These are phyloP conservation scores for Coemansia umbellata DNA, from an alignment of 192 early-diverging fungal genomes.

Conservation along the genomic window DNA sequence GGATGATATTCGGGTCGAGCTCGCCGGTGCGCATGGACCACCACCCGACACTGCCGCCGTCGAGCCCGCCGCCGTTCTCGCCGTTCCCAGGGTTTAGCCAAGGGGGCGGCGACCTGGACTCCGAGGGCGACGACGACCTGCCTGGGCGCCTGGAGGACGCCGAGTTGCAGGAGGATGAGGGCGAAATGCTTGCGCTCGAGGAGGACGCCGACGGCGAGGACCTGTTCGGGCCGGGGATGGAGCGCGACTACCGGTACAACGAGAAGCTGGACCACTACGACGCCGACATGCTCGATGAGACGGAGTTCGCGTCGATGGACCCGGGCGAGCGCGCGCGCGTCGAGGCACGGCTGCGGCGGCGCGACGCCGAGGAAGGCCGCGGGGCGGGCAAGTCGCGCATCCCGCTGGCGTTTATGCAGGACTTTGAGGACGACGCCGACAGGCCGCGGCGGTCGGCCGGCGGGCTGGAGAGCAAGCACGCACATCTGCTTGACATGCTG, in stretches of 20 bases:
- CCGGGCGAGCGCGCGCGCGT: constrained; percentile 63
- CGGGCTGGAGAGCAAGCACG: constrained; percentile 29
- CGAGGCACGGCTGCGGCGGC: constrained; percentile 72
- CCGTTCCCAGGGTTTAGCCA: constrained; percentile 24
- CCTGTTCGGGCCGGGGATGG: constrained; percentile 82
- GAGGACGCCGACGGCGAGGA: constrained; percentile 87
- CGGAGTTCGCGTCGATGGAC: constrained; percentile 71
- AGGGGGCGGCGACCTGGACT: constrained; percentile 4
- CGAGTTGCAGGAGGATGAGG: constrained; percentile 36
- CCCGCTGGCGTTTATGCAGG: constrained; percentile 86
- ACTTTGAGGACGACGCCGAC: constrained; percentile 62
- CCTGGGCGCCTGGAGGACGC: constrained; percentile 31
- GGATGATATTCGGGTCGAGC: constrained; percentile 43
- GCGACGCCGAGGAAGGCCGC: constrained; percentile 75
- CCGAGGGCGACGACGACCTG: constrained; percentile 9
- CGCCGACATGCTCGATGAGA: constrained; percentile 76
- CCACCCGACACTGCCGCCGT: constrained; percentile 33
- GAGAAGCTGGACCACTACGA: constrained; percentile 75
- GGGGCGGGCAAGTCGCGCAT: constrained; percentile 51
- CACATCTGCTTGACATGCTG: constrained; percentile 54
- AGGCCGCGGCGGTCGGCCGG: constrained; percentile 7
- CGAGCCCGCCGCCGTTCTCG: constrained; percentile 42
- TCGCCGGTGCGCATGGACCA: constrained; percentile 21
- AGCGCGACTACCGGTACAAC: constrained; percentile 81
- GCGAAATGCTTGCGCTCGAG: constrained; percentile 33